These are phyloP conservation scores for Fusarium sp. DNA, from an alignment of 2,329 filamentous ascomycete genomes.

Conservation along the genomic window DNA sequence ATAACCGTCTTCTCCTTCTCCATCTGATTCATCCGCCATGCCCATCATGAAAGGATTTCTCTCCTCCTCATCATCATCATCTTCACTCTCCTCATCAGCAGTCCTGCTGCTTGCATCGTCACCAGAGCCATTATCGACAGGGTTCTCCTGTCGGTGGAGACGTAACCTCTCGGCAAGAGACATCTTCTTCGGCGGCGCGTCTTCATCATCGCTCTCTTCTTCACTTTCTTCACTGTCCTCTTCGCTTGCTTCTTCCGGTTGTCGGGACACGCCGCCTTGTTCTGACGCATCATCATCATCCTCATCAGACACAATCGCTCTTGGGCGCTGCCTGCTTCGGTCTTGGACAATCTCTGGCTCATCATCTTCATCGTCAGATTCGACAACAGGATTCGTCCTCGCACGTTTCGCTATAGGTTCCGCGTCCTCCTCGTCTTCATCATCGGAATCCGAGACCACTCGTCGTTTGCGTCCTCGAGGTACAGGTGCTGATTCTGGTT, in stretches of 20 bases:
- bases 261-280: constrained; percentile 20
- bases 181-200: constrained; percentile 11
- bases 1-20: constrained; percentile 37
- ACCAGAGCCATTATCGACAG: constrained; percentile 20
- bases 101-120: constrained; percentile 34
- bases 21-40: constrained; percentile 51
- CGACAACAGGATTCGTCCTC: constrained; percentile 28
- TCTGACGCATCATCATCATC: constrained; percentile 34
- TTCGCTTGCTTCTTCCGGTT: background rate
- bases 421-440: constrained; percentile 39
- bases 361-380: constrained; percentile 42
- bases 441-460: constrained; percentile 48
- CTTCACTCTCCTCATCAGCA: constrained; percentile 29
- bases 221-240: no score
- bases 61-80: constrained; percentile 38
- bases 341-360: background rate
- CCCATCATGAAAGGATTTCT: constrained; percentile 45
- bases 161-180: constrained; percentile 35
- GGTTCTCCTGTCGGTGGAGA: constrained; percentile 33
- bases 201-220: constrained; percentile 24
- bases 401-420: constrained; percentile 40
- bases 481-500: constrained; percentile 17
- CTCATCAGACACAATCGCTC: constrained; percentile 21
- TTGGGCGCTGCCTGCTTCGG: background rate
- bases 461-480: constrained; percentile 44